Base-by-base conservation (phyloP, 2,329 filamentous ascomycete genomes). In the Blastomyces percursus region DNA sequence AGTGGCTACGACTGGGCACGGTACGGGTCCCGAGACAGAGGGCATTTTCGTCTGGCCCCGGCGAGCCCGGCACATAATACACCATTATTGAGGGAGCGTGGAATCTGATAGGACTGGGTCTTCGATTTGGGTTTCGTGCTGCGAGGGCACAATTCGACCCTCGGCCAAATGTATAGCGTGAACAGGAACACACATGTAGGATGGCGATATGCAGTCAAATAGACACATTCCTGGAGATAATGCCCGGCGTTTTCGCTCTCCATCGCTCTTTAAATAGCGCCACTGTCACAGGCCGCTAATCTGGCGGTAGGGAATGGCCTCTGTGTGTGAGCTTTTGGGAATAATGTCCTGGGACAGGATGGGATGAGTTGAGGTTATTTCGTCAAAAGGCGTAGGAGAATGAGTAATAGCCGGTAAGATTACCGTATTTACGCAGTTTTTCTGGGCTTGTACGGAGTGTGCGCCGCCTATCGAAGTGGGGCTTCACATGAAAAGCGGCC, bases 81-180 rank as follows among this genome's bases (percentile, higher is more conserved):
- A 42, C 40, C 11, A 14, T 30, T 30, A 30, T 30, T 30, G 27
- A 30, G 27, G 14, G 32, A 24, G 21, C 9, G 32, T 24, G 35
- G 35, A 27, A 42, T 24, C 21, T 58, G 38, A 44, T 44, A 44
- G 38, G 38, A 44, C 38, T 44, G 9, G 27, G 27, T 2, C 11
- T 16, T 30, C n/a, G 11, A 44, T 19, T 42, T 30, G 38, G 40
- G 40, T 8, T 19, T 14, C 42, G 7, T 8, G 21, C 16, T 51
- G 30, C n/a, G 9, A 60, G 44, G 48, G 38, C 7, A 21, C 12
- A 19, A 27, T 42, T 51, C 38, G 30, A 38, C 35, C 61, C 61
- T 62, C 61, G 61, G 61, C 61, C 61, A 55, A 59, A 62, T 59
- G 61, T 54, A 62, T 46, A 38, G 27, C 38, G 32, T 21, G 8